Conservation (phyloP, 2,329 filamentous ascomycete genomes). For the Exophiala dermatitidis region DNA sequence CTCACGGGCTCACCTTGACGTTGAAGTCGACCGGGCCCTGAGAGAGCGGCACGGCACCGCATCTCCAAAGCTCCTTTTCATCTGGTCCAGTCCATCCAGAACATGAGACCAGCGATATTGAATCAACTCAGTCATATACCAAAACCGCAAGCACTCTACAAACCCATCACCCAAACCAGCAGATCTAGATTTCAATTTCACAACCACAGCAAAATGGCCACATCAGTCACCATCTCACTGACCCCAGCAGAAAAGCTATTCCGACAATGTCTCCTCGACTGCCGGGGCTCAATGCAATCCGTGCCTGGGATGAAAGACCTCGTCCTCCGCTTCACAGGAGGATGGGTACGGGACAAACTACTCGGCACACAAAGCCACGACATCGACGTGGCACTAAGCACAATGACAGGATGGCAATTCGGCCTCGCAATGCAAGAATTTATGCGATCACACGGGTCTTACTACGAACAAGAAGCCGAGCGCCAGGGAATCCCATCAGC, state of each 20-base stretch:
- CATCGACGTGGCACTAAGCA: slow-evolving; percentile 45
- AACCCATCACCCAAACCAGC: background rate
- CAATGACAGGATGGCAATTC: slow-evolving; percentile 45
- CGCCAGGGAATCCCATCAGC: slow-evolving; percentile 35
- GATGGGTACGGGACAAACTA: slow-evolving; percentile 47
- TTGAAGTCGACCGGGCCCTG: too few relatives aligned
- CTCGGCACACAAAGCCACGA: slow-evolving; percentile 42
- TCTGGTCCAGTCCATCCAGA: too few relatives aligned
- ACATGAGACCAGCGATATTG: too few relatives aligned
- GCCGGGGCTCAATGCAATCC: slow-evolving; percentile 19
- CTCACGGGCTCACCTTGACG: too few relatives aligned
- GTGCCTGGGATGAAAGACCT: slow-evolving; percentile 29
- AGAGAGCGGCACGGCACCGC: too few relatives aligned
- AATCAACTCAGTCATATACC: too few relatives aligned
- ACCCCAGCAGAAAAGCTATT: slow-evolving; percentile 26
- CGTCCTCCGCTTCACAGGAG: slow-evolving; percentile 43
- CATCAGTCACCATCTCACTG: slow-evolving; percentile 9
- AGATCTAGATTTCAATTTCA: background rate
- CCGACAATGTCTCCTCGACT: slow-evolving; percentile 26
- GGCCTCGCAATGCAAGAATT: slow-evolving; percentile 40
- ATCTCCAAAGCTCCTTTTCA: too few relatives aligned
- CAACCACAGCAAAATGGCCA: slow-evolving; percentile 9
- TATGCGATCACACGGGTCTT: slow-evolving; percentile 34
- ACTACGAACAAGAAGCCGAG: slow-evolving; percentile 40
- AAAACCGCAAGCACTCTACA: background rate